Percentiles rank a stretch among this genome's conserved stretches.
Evolutionary conservation across 169 alveolate genomes (phyloP).

Genomic region (Babesia sp.): DNA sequence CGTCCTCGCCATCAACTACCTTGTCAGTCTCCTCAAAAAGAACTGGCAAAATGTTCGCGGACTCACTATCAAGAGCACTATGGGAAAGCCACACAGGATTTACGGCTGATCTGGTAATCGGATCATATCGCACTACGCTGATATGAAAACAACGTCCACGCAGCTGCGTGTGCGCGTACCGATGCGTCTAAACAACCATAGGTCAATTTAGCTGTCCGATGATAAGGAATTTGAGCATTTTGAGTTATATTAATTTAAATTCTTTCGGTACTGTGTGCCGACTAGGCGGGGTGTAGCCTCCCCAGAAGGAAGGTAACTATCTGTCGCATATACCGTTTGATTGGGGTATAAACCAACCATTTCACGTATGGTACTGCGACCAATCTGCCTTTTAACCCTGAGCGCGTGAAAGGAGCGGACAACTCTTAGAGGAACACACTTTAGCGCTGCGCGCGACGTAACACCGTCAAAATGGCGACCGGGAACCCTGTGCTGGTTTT

Average conservation of each 20-base stretch:
- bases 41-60: constrained; percentile 98
- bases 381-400: background rate
- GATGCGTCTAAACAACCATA: background rate
- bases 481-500: constrained; percentile 36
- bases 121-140: background rate
- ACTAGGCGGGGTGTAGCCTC: background rate
- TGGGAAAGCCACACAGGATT: constrained; percentile 97
- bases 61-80: constrained; percentile 96
- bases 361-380: background rate
- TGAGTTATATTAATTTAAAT: too few relatives aligned
- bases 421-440: background rate
- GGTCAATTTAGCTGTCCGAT: background rate
- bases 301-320: background rate
- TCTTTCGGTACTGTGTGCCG: background rate
- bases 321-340: background rate
- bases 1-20: constrained; percentile 95
- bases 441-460: constrained; percentile 9
- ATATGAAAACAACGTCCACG: background rate
- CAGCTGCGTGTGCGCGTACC: background rate
- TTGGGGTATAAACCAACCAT: background rate
- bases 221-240: background rate
- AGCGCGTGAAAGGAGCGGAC: background rate
- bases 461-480: constrained; percentile 50
- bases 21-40: constrained; percentile 97
- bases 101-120: constrained; percentile 85